These are phyloP conservation scores for Cladorrhinum samala DNA, from an alignment of 495 filamentous ascomycete species.

Conservation along the genomic window DNA sequence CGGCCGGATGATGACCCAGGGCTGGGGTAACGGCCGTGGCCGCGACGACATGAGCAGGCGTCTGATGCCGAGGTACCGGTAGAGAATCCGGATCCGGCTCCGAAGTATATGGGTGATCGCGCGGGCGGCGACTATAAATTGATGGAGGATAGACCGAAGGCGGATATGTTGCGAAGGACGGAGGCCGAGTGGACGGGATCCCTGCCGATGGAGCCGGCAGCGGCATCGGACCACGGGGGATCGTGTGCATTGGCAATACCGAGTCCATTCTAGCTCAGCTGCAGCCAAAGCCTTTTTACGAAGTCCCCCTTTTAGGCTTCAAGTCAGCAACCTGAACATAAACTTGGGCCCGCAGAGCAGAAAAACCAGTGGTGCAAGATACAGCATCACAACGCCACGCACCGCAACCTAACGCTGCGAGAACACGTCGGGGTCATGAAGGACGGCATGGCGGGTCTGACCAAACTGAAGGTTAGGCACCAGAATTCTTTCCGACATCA, in stretches of 20 bases:
- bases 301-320: not conserved
- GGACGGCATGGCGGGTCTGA: no score
- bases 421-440: not conserved
- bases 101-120: no score
- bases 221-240: not conserved
- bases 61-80: not conserved
- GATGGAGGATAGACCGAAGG: not conserved
- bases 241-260: not conserved
- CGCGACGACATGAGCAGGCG: not conserved
- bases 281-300: not conserved
- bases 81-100: no score
- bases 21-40: no score
- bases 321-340: not conserved
- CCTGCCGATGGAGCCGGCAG: no score
- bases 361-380: not conserved
- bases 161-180: not conserved
- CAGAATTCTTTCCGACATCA: not conserved
- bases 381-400: not conserved
- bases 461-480: no score
- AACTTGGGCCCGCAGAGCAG: not conserved
- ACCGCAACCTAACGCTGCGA: no score
- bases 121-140: no score
- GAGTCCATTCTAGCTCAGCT: not conserved
- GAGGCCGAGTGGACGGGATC: not conserved
- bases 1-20: no score